Conservation (phyloP, 495 filamentous ascomycete species). For the Podospora appendiculata region DNA sequence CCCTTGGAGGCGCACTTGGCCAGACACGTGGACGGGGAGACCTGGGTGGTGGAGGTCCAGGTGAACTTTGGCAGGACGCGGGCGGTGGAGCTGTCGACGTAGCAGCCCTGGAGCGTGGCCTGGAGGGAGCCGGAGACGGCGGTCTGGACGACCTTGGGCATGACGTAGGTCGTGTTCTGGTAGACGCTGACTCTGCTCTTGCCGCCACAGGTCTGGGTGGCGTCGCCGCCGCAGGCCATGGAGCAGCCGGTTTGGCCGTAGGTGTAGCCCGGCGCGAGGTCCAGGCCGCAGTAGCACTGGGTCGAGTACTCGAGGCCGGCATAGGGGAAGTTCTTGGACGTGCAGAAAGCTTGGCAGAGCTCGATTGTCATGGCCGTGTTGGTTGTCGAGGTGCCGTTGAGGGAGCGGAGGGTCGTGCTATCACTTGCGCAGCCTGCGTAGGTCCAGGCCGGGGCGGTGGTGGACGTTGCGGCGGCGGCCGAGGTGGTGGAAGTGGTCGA, state of each 20-base stretch:
- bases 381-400: slow-evolving; percentile 5
- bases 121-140: neutral
- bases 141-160: slow-evolving; percentile 1
- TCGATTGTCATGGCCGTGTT: slow-evolving; percentile 33
- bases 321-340: slow-evolving; percentile 19
- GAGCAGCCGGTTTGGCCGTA: slow-evolving; percentile 17
- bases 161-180: slow-evolving; percentile 4
- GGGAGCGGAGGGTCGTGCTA: slow-evolving; percentile 16
- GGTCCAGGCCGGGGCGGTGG: slow-evolving; percentile 11
- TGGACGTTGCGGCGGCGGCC: slow-evolving; percentile 17
- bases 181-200: slow-evolving; percentile 23
- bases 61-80: neutral
- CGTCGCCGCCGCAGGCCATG: slow-evolving; percentile 24
- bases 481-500: slow-evolving; percentile 1
- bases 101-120: slow-evolving; percentile 3
- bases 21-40: slow-evolving; percentile 26
- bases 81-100: slow-evolving; percentile 1
- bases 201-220: slow-evolving; percentile 8
- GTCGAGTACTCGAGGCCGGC: slow-evolving; percentile 33
- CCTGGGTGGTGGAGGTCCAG: slow-evolving; percentile 5
- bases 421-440: slow-evolving; percentile 48
- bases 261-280: slow-evolving; percentile 18
- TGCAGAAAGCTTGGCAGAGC: slow-evolving; percentile 31
- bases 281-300: slow-evolving; percentile 34
- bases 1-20: slow-evolving; percentile 17